Base-by-base conservation (phyloP, 345 rosid genomes). In the Lagerstroemia speciosa region DNA sequence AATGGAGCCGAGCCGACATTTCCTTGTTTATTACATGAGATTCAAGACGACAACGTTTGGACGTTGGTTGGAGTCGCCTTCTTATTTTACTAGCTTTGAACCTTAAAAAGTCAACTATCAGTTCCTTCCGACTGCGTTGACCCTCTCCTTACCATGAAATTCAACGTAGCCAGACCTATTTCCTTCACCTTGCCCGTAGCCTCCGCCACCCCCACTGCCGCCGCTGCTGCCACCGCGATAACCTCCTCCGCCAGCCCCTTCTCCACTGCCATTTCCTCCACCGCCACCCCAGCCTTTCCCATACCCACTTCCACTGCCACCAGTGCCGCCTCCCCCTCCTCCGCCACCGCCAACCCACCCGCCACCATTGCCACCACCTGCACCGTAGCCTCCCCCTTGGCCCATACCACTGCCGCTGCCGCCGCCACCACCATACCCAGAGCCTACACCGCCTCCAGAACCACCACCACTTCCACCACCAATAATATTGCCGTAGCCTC, bases 261-360 rank as follows among this genome's bases (percentile, higher is more conserved):
- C 76, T 24, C 74, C 78, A 6, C 72, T 36, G 30, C 69, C 76
- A 62, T 30, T 16, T 6, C 61, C 27, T 34, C 19, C 45, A 20
- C 26, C 26, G n/a, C 19, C 31, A 20, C 29, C 48, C 5, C 6
- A 4, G 30, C 60, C 69, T 10, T 7, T 11, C 6, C 52, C 66
- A 9, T 48, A 36, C 37, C 69, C 76, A 22, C 71, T 77, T 24
- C 74, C 78, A 7, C 72, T 33, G 30, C 69, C 76, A 62, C 73
- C 71, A 61, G 75, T 73, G 40, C 77, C 63, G 30, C 80, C 34
- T 24, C 40, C 67, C 32, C 76, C 66, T 24, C 71, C 75, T 5
- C 77, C 69, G 62, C 69, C 79, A 29, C 76, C 69, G 46, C 5
- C 68, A 66, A 19, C 60, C 81, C 0, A 67, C 72, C 73, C 80